phyloP scores from a whole-genome alignment of 75 land plant genomes.

The Azolla pinnata region DNA sequence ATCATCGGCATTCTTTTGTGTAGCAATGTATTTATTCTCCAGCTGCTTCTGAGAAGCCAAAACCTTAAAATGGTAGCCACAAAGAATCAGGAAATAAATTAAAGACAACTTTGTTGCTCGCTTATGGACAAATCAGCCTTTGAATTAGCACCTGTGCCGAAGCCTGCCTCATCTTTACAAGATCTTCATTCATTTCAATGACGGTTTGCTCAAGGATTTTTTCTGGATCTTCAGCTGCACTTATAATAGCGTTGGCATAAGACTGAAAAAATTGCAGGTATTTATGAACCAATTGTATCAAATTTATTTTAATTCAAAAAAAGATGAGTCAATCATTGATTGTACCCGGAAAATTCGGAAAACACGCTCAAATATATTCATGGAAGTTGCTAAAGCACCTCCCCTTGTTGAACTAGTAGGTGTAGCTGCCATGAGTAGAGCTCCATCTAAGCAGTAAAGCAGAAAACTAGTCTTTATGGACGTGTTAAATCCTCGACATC shows the following conservation, averaged over 20 bases:
- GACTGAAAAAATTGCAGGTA: constrained; percentile 43
- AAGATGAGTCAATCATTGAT: too few species aligned
- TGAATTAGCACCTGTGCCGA: constrained; percentile 71
- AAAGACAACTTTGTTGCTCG: too few species aligned
- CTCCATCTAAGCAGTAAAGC: constrained; percentile 11
- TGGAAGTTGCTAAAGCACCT: constrained; percentile 57
- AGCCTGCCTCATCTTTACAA: constrained; percentile 93
- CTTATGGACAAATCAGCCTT: not conserved
- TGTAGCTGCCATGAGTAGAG: constrained; percentile 8
- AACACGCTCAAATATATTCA: constrained; percentile 87
- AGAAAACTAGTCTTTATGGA: too few species aligned
- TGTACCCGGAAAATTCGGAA: constrained; percentile 78
- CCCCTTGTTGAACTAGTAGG: constrained; percentile 24
- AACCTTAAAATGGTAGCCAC: constrained; percentile 38
- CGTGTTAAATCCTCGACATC: too few species aligned
- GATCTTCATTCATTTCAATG: constrained; percentile 95
- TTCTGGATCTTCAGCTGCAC: constrained; percentile 96
- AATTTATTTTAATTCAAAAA: too few species aligned
- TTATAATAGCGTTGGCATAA: constrained; percentile 89
- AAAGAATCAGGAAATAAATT: not conserved
- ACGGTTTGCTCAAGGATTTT: constrained; percentile 95
- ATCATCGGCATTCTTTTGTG: constrained; percentile 78
- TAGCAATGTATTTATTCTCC: constrained; percentile 84
- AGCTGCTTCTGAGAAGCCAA: constrained; percentile 93
- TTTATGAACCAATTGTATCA: not conserved